Evolutionary conservation across 495 filamentous ascomycete genomes (phyloP), one percentile per base, ranked within the genome.

Genomic region (Aspergillus conjunctus): DNA sequence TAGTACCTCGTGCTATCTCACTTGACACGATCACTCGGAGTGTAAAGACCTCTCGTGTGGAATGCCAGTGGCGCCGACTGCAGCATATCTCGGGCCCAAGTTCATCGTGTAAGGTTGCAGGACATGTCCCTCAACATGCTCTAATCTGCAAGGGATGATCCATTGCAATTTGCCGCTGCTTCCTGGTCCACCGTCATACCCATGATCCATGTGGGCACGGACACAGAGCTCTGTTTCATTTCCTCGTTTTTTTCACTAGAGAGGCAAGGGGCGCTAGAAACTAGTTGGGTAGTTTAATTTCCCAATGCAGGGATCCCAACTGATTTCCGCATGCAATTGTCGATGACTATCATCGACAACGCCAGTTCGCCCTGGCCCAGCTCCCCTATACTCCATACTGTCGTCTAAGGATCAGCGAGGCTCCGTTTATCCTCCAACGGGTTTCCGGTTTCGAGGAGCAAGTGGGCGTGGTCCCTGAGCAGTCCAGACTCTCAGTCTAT

Each of bases 111-210:
- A 60, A 61, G 52, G 48, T 62, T 41, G 59, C 58, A 56, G 61
- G 43, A 22, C 14, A 49, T 54, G 22, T 49, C 30, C 56, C 57
- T 49, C 31, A 50, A 46, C 58, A 67, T 61, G 58, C 54, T 49
- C 33, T 33, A 12, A 3, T 15, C 58, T 62, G 61, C 59, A 67
- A 67, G 58, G 65, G 56, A 17, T 49, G 56, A 12, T 43, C 39
- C 20, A 20, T 48, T 48, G 17, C 44, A 48, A 22, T 22, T 22
- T 48, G 4, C 44, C 18, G 21, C 0, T 34, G 30, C 21, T 45
- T 31, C 17, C 31, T 8, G 34, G 17, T 12, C 46, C 49, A 34
- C 46, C 45, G 9, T 7, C 51, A 20, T 22, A 41, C 37, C 15
- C 11, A 41, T n/a, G 11, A 14, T 15, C 52, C 56, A 62, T 59